phyloP scores from a whole-genome alignment of 352 stramenopile genomes.

The Thalassiosira hispida region DNA sequence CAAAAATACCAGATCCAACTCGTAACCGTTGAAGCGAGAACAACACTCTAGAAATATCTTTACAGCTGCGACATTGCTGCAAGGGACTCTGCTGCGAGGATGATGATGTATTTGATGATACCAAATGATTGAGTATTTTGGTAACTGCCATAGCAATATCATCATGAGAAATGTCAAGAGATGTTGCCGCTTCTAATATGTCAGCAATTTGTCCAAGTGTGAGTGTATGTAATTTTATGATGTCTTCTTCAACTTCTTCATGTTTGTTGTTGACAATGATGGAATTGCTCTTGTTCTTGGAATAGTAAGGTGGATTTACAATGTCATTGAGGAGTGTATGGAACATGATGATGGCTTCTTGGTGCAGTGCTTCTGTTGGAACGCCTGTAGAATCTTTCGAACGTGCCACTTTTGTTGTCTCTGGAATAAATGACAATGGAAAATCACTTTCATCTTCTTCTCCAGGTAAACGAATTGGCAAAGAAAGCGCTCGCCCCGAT shows the following conservation, averaged over 20 bases:
- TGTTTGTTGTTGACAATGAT: neutral
- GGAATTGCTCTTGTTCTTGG: constrained; percentile 10
- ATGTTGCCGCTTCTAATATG: constrained; percentile 34
- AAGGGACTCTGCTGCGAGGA: constrained; percentile 9
- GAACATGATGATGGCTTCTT: constrained; percentile 51
- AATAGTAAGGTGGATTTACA: constrained; percentile 15
- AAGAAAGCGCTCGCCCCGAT: constrained; percentile 4
- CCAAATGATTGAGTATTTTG: constrained; percentile 29
- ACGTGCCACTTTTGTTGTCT: neutral
- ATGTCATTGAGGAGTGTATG: constrained; percentile 54
- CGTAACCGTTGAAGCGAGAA: constrained; percentile 44
- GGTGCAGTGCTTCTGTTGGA: constrained; percentile 10
- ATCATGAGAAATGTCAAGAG: constrained; percentile 30
- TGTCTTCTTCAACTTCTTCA: neutral
- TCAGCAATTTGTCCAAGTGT: constrained; percentile 39
- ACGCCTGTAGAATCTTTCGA: constrained; percentile 8
- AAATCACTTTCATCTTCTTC: constrained; percentile 6
- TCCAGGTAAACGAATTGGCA: constrained; percentile 25
- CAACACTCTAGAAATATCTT: constrained; percentile 53
- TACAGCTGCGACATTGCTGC: constrained; percentile 26
- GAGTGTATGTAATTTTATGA: constrained; percentile 36
- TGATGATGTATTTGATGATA: constrained; percentile 1
- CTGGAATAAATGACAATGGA: neutral
- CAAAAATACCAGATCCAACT: constrained; percentile 22
- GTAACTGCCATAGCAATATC: constrained; percentile 18